Conservation (phyloP, 1,284 basidiomycete species). For the Vanrija sp. region DNA sequence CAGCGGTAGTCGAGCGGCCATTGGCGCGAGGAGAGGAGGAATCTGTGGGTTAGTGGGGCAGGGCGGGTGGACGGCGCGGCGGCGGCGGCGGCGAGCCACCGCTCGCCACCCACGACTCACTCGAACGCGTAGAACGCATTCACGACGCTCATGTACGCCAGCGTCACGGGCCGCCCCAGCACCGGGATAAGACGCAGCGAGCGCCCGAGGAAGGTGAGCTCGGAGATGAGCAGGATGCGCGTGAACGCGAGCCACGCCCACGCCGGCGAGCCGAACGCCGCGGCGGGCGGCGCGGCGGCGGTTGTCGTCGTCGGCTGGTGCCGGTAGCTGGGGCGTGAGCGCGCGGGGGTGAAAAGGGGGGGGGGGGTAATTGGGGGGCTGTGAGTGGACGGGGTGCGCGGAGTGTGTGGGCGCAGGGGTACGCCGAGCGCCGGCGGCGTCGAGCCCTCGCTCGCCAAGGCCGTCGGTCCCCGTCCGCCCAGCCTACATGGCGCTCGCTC, state of each 20-base stretch:
- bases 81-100: background rate
- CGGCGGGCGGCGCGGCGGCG: background rate
- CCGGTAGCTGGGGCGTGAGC: constrained; percentile 30
- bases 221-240: constrained; percentile 43
- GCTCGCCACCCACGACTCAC: constrained; percentile 23
- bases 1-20: constrained; percentile 41
- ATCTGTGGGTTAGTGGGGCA: constrained; percentile 20
- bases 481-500: too few species aligned
- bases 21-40: constrained; percentile 36
- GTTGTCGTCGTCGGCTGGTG: constrained; percentile 26
- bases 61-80: too few species aligned
- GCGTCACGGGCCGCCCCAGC: constrained; percentile 30
- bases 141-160: constrained; percentile 45
- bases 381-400: too few species aligned
- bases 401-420: too few species aligned
- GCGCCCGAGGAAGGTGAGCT: constrained; percentile 45
- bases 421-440: too few species aligned
- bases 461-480: too few species aligned
- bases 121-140: constrained; percentile 49
- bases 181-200: constrained; percentile 40
- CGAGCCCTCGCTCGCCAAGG: too few species aligned
- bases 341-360: background rate
- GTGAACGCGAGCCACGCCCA: constrained; percentile 31
- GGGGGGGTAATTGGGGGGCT: too few species aligned
- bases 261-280: constrained; percentile 3